Conservation (phyloP, 2,329 filamentous ascomycete species). For the Aureobasidium sp. region DNA sequence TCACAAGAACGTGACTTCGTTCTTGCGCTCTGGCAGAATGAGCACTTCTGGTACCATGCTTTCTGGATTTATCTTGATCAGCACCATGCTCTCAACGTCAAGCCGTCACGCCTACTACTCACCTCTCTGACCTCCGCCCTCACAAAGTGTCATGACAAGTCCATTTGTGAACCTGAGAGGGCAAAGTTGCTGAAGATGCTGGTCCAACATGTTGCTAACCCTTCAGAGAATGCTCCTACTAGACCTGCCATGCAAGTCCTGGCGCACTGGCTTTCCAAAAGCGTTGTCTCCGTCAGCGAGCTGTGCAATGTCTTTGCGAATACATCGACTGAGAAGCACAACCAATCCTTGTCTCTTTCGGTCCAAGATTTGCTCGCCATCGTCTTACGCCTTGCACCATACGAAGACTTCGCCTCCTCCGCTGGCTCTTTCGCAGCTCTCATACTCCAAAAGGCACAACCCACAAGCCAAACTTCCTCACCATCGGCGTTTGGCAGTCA, state of each 20-base stretch:
- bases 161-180: neutral
- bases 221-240: slow-evolving; percentile 29
- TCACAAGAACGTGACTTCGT: slow-evolving; percentile 23
- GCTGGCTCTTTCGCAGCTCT: neutral
- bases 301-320: neutral
- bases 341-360: neutral
- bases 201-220: slow-evolving; percentile 20
- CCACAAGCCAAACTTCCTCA: neutral
- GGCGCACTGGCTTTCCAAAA: slow-evolving; percentile 56
- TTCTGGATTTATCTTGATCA: slow-evolving; percentile 35
- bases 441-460: slow-evolving; percentile 21
- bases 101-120: slow-evolving; percentile 39
- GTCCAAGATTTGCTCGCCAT: neutral
- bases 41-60: slow-evolving; percentile 28
- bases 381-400: slow-evolving; percentile 2
- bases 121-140: slow-evolving; percentile 31
- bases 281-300: slow-evolving; percentile 33
- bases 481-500: slow-evolving; percentile 7
- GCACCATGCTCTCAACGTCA: slow-evolving; percentile 36
- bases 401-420: slow-evolving; percentile 25
- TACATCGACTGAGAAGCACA: neutral
- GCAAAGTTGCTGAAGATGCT: slow-evolving; percentile 2
- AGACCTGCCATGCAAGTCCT: slow-evolving; percentile 62
- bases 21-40: slow-evolving; percentile 26
- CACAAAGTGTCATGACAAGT: slow-evolving; percentile 20